phyloP scores from a whole-genome alignment of 2,329 filamentous ascomycete genomes.

The Falciphora oryzae region DNA sequence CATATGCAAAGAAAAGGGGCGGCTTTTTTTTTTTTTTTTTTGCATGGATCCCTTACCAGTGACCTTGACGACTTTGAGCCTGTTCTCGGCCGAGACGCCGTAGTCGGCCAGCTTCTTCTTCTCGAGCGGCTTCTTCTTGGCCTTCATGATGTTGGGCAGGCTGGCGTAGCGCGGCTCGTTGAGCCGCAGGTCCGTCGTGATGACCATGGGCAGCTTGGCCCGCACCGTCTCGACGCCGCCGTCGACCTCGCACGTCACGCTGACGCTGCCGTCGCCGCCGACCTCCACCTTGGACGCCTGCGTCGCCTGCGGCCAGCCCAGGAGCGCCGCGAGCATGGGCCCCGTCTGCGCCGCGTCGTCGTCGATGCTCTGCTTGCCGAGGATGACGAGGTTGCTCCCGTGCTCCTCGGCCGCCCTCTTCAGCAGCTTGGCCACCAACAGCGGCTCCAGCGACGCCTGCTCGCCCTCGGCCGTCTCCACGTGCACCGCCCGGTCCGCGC shows the following conservation, averaged over 20 bases:
- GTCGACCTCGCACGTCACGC: slow-evolving; percentile 88
- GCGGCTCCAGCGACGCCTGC: slow-evolving; percentile 73
- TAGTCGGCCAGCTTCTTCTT: slow-evolving; percentile 85
- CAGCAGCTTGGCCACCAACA: slow-evolving; percentile 89
- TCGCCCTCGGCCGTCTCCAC: slow-evolving; percentile 73
- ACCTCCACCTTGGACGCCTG: slow-evolving; percentile 84
- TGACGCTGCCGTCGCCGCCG: slow-evolving; percentile 61
- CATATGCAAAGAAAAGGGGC: no score
- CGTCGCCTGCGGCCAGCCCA: slow-evolving; percentile 92
- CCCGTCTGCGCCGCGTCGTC: slow-evolving; percentile 94
- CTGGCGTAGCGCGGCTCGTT: slow-evolving; percentile 95
- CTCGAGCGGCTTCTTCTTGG: slow-evolving; percentile 98
- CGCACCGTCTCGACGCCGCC: slow-evolving; percentile 87
- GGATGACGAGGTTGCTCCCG: slow-evolving; percentile 82
- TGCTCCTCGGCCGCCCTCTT: slow-evolving; percentile 74
- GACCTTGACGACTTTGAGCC: slow-evolving; percentile 88
- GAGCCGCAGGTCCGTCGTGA: slow-evolving; percentile 89
- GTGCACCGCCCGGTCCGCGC: slow-evolving; percentile 86
- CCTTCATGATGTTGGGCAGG: slow-evolving; percentile 99
- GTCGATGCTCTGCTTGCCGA: slow-evolving; percentile 98
- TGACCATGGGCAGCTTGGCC: slow-evolving; percentile 82
- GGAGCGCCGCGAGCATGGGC: slow-evolving; percentile 90
- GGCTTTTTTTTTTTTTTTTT: neutral
- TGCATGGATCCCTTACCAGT: slow-evolving; percentile 50
- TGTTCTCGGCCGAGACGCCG: slow-evolving; percentile 65